Conservation (phyloP, 208 protist species). For the Crithidia bombi region DNA sequence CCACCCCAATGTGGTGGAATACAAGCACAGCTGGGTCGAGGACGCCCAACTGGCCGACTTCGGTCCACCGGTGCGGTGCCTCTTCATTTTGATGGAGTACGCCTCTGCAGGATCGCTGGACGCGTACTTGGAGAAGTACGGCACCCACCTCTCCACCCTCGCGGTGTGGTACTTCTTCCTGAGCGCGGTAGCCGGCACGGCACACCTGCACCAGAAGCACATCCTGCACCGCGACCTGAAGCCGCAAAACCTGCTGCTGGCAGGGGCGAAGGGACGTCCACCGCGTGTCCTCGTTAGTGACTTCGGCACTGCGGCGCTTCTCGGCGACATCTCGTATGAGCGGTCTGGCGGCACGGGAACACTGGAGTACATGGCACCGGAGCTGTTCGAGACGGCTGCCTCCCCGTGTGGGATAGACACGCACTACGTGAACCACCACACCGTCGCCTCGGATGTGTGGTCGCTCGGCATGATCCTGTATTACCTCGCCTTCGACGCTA, state of each 20-base stretch:
- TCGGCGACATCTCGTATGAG: slow-evolving; percentile 61
- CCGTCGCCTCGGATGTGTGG: slow-evolving; percentile 81
- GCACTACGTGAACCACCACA: slow-evolving; percentile 68
- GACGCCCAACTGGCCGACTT: slow-evolving; percentile 84
- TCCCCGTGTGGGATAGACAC: slow-evolving; percentile 25
- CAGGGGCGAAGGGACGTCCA: slow-evolving; percentile 40
- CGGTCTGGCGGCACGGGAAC: slow-evolving; percentile 87
- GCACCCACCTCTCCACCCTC: slow-evolving; percentile 68
- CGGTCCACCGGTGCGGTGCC: slow-evolving; percentile 85
- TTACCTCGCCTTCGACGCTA: slow-evolving; percentile 77
- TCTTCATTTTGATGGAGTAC: slow-evolving; percentile 94
- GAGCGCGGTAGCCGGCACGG: slow-evolving; percentile 75
- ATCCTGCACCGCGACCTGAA: slow-evolving; percentile 92
- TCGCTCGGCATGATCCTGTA: slow-evolving; percentile 91
- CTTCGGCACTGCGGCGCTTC: slow-evolving; percentile 84
- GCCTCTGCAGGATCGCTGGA: slow-evolving; percentile 85
- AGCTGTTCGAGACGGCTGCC: slow-evolving; percentile 73
- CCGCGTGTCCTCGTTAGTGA: slow-evolving; percentile 88
- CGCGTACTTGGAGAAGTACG: slow-evolving; percentile 75
- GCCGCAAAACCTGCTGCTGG: slow-evolving; percentile 89
- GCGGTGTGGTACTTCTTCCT: slow-evolving; percentile 93
- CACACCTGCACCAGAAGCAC: slow-evolving; percentile 81
- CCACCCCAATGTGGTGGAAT: slow-evolving; percentile 91
- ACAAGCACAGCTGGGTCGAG: slow-evolving; percentile 92
- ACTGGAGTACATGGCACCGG: slow-evolving; percentile 90